Evolutionary conservation across 345 rosid species (phyloP), one percentile per base, ranked within the genome.

Genomic region (Lagerstroemia speciosa): DNA sequence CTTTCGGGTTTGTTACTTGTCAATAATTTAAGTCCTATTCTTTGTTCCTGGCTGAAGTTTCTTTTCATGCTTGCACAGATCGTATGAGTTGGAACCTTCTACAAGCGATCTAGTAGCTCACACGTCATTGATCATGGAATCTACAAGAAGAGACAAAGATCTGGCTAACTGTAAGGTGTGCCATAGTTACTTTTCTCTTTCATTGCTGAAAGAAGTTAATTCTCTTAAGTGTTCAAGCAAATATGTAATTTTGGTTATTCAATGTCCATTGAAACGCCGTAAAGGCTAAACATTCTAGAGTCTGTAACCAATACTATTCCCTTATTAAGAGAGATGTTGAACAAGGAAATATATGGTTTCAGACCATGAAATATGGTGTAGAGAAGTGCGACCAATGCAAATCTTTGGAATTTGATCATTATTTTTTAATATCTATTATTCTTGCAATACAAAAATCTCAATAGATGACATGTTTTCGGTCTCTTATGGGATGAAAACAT

Each of bases 141-240:
- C 86, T 65, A 75, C 76, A 68, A 68, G 75, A 76, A 79, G 77
- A 67, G 90, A 89, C 72, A 68, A 70, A 43, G 78, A 78, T 66
- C 78, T 89, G 38, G 69, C 69, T 14, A 83, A 80, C 63, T 80
- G 83, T 67, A 73, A 83, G 90, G 96, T 89, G 45, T 73, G 79
- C 67, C 46, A 37, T 29, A 48, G 14, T n/a, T 26, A 29, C 22
- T 48, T 41, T 32, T 27, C 32, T n/a, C n/a, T n/a, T n/a, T n/a
- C n/a, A n/a, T n/a, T n/a, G n/a, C n/a, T n/a, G n/a, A n/a, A n/a
- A n/a, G n/a, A n/a, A n/a, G n/a, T n/a, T n/a, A n/a, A n/a, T n/a
- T n/a, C n/a, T 17, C 2, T n/a, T 6, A 40, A 71, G 9, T 50
- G 40, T 27, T 17, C 3, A 19, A 31, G 43, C 33, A 8, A 22